Base-by-base conservation (phyloP, 768 basidiomycete species). In the Amanita pallidorosea region DNA sequence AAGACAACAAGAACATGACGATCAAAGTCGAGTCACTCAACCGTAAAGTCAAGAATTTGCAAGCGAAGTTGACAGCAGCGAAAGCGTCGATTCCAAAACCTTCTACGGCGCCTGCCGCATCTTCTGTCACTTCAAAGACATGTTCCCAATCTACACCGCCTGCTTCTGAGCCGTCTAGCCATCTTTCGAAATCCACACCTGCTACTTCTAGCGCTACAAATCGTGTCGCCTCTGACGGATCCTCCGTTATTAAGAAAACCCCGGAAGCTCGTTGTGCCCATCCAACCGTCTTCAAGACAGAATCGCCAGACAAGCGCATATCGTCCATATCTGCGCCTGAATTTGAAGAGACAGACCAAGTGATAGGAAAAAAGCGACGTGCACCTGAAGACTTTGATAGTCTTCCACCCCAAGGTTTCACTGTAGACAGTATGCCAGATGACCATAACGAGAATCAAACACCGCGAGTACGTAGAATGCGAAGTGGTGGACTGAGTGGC, bases 1-100 rank as follows among this genome's bases (percentile, higher is more conserved):
- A 88, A 64, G 81, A 83, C 55, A 88, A 86, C 67, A 89, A 88
- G 70, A 88, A 84, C 57, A 70, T 90, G 22, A 68, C 68, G 2
- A 68, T 67, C 51, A 88, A 83, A 64, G 79, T 87, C 35, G 88
- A 89, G 51, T 70, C 75, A 8, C 68, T 90, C 25, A 80, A 75
- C 49, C 77, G 85, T 46, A 90, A 88, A 62, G 76, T 84, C 37
- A 81, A 85, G 55, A 79, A 72, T 47, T 63, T 88, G 54, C 85
- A 90, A 61, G 68, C 74, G 13, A 89, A 85, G 60, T 63, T 88
- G 34, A 66, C 74, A 2, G 74, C 73, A 2, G 68, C 75, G 42
- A 81, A 81, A 60, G 74, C 67, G 17, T 54, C 57, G 29, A 52
- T 60, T 47, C 31, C 52, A 15, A 53, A 53, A 47, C 27, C 43